Evolutionary conservation across 495 filamentous ascomycete genomes (phyloP), one percentile per base, ranked within the genome.

Genomic region (Chaetomium cochliodes): DNA sequence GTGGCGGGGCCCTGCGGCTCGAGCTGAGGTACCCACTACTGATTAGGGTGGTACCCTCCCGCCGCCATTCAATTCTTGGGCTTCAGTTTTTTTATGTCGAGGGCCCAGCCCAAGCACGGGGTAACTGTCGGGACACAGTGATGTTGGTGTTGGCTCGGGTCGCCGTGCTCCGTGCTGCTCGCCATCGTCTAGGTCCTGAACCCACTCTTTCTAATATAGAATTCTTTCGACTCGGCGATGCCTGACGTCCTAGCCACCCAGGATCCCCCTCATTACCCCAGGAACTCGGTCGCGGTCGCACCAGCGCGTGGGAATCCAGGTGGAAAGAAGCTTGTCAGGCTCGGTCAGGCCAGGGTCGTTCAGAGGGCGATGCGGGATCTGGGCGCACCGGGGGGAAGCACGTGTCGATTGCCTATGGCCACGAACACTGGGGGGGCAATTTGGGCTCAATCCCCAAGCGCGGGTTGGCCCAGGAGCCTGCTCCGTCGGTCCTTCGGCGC

Each of bases 21-120:
- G 61, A 42, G 66, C 66, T 23, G 52, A 68, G 22, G 66, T 65
- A 65, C 66, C 66, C 58, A 58, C 62, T 59, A 68, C 58, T 46
- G 41, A 39, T 25, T 12, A 9, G 9, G n/a, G 26, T 18, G 22
- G 66, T 65, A 65, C 52, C 58, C 53, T n/a, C 9, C 33, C 20
- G 28, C 25, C 7, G 33, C 12, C 41, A 18, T 15, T 18, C 16
- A 9, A 0, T 13, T n/a, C n/a, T 44, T 26, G 20, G 37, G 37
- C 22, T 13, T 22, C 12, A 0, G 18, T 39, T 28, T 9, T 3
- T 39, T 28, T n/a, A 4, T 15, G 26, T 25, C 16, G 41, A 16
- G 26, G 47, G 57, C 42, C 57, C 41, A 33, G 28, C 42, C 25
- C 33, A 37, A 37, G 33, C 6, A 37, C 33, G 33, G 8, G 33